Evolutionary conservation across 768 basidiomycete genomes (phyloP).

Genomic region (Russula virescens): DNA sequence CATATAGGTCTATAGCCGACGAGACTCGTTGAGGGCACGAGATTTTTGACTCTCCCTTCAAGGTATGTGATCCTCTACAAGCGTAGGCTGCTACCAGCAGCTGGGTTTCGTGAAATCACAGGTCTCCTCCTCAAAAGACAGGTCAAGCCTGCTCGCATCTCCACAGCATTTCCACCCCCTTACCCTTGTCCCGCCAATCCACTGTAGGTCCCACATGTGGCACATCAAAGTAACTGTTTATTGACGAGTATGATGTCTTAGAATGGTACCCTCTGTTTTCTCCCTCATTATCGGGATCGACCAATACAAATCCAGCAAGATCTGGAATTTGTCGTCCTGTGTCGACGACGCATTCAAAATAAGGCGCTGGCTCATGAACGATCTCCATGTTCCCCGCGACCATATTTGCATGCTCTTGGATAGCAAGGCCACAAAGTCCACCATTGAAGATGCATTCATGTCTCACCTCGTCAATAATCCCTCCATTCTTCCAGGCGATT

Average conservation of each 20-base stretch:
- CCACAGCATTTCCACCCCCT: background rate
- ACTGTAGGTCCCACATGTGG: constrained; percentile 2
- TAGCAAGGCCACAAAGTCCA: constrained; percentile 52
- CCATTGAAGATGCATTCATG: constrained; percentile 57
- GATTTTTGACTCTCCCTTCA: constrained; percentile 4
- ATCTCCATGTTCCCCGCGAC: constrained; percentile 51
- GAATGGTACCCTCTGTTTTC: constrained; percentile 47
- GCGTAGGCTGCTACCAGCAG: background rate
- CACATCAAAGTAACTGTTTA: background rate
- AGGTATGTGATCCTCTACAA: background rate
- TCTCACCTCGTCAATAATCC: constrained; percentile 59
- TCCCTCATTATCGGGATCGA: constrained; percentile 67
- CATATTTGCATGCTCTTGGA: constrained; percentile 55
- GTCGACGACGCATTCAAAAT: constrained; percentile 58
- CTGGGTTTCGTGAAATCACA: background rate
- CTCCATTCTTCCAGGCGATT: constrained; percentile 53
- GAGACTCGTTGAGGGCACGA: constrained; percentile 15
- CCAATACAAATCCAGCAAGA: constrained; percentile 51
- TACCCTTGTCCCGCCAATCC: constrained; percentile 3
- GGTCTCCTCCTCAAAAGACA: constrained; percentile 11
- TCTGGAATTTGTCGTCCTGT: constrained; percentile 64
- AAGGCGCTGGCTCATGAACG: constrained; percentile 50
- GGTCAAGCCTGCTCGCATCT: background rate
- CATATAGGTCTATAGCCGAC: constrained; percentile 7
- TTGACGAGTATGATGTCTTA: background rate